Conservation (phyloP, 768 basidiomycete genomes). For the Stropharia rugosoannulata region DNA sequence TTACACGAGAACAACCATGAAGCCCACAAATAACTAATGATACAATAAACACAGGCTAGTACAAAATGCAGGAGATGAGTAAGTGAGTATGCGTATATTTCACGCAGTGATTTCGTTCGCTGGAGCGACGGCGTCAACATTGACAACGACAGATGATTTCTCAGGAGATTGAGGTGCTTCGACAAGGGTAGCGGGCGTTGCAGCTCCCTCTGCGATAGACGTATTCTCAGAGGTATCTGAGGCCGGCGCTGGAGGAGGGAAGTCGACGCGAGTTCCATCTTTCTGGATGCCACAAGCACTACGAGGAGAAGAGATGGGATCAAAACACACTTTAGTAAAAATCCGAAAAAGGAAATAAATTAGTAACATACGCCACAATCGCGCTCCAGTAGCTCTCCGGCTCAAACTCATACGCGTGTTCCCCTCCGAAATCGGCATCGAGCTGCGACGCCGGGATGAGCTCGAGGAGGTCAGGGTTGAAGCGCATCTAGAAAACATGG, state of each 20-base stretch:
- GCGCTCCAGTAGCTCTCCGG: constrained; percentile 77
- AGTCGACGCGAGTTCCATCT: constrained; percentile 49
- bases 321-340: background rate
- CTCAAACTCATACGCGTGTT: constrained; percentile 73
- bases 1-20: background rate
- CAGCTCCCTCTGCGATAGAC: background rate
- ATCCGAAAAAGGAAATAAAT: background rate
- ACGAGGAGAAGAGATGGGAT: background rate
- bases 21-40: background rate
- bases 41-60: background rate
- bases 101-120: background rate
- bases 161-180: constrained; percentile 1
- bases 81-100: background rate
- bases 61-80: background rate
- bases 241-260: constrained; percentile 7
- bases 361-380: constrained; percentile 55
- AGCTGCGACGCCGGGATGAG: constrained; percentile 75
- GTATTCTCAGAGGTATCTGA: background rate
- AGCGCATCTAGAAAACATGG: constrained; percentile 61
- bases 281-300: constrained; percentile 57
- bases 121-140: constrained; percentile 6
- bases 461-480: constrained; percentile 80
- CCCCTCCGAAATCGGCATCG: constrained; percentile 82
- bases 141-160: constrained; percentile 12
- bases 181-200: background rate